These are phyloP conservation scores for Ophiostoma tasmaniense DNA, from an alignment of 2,329 filamentous ascomycete species.

Conservation along the genomic window DNA sequence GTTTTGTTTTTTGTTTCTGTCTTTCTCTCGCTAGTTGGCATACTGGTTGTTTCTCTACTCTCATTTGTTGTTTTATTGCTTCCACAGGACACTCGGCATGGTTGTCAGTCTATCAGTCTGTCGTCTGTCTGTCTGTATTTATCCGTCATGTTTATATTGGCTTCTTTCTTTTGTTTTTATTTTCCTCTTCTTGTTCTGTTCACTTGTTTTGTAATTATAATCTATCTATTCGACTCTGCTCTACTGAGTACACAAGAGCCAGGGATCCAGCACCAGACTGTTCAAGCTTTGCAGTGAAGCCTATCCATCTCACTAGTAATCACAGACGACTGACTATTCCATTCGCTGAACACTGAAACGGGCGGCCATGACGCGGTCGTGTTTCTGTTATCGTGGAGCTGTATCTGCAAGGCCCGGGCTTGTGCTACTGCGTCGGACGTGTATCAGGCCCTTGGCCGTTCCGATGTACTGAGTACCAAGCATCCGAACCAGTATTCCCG, in stretches of 20 bases:
- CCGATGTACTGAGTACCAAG: not conserved
- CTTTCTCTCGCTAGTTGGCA: not conserved
- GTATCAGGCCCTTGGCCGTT: not conserved
- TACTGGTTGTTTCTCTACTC: not conserved
- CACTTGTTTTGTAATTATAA: not conserved
- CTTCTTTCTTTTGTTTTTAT: not conserved
- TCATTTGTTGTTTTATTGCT: not conserved
- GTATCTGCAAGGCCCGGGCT: not conserved
- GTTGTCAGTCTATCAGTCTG: not conserved
- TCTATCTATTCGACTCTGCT: not conserved
- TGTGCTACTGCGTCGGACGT: not conserved
- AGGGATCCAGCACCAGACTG: not conserved
- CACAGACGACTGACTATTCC: too few species aligned
- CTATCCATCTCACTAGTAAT: too few species aligned
- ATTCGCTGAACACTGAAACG: not conserved
- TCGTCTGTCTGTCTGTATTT: not conserved
- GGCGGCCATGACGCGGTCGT: not conserved
- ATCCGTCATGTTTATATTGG: not conserved
- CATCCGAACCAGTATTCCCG: not conserved
- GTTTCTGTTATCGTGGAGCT: not conserved
- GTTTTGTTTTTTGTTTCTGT: not conserved
- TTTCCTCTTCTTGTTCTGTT: not conserved
- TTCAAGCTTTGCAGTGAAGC: not conserved
- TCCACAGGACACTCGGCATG: not conserved
- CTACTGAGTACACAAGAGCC: not conserved